Conservation (phyloP, 2,329 filamentous ascomycete genomes). For the Capronia epimyces region DNA sequence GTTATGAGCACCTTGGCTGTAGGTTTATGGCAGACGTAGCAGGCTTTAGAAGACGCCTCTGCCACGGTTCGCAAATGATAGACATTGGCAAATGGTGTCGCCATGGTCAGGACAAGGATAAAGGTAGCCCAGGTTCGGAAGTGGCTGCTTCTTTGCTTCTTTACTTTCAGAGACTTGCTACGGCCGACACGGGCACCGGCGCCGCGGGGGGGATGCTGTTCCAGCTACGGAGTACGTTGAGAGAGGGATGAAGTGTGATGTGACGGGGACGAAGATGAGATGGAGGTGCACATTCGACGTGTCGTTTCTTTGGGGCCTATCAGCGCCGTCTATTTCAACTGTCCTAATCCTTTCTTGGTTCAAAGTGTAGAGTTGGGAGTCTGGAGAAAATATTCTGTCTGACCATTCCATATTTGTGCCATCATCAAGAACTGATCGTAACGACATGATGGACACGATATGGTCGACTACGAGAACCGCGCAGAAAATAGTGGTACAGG, state of each 20-base stretch:
- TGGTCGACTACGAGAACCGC: neutral
- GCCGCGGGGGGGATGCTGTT: no score
- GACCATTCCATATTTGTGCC: no score
- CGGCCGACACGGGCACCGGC: no score
- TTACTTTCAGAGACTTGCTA: no score
- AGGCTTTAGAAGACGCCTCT: slow-evolving; percentile 74
- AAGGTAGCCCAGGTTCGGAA: no score
- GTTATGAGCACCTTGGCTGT: slow-evolving; percentile 83
- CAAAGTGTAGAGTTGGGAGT: neutral
- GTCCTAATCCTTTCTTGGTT: neutral
- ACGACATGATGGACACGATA: neutral
- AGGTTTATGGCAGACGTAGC: slow-evolving; percentile 87
- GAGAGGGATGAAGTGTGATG: neutral
- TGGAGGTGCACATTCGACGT: neutral
- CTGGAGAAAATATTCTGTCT: neutral
- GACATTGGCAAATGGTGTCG: slow-evolving; percentile 57
- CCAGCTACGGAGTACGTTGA: no score
- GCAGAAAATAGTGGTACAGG: no score
- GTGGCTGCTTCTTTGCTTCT: no score
- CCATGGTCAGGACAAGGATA: slow-evolving; percentile 5
- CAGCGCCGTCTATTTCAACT: neutral
- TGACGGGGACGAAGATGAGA: neutral
- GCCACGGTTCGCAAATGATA: slow-evolving; percentile 85
- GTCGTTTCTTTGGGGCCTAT: neutral
- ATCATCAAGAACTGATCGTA: neutral